These are phyloP conservation scores for Daldinia loculata DNA, from an alignment of 495 filamentous ascomycete species.

Conservation along the genomic window DNA sequence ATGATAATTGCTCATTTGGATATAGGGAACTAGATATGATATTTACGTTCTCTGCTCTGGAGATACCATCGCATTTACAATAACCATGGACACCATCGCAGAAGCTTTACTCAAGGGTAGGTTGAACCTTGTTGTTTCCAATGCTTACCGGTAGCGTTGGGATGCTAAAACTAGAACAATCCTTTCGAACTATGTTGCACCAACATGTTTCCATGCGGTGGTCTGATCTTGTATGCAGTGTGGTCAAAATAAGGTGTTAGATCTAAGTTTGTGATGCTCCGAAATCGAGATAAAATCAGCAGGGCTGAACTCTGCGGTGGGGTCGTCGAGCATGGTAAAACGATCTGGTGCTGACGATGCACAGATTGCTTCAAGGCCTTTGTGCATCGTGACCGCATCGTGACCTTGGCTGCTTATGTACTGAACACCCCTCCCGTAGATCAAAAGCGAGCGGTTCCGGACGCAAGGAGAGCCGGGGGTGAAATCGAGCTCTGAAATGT, in stretches of 20 bases:
- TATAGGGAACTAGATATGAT: background rate
- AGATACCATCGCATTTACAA: background rate
- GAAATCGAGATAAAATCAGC: constrained; percentile 4
- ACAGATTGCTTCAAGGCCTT: background rate
- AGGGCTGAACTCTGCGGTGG: background rate
- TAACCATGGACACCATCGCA: background rate
- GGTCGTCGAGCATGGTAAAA: constrained; percentile 8
- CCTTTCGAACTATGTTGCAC: background rate
- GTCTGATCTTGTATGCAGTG: background rate
- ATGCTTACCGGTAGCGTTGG: background rate
- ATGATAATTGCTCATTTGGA: background rate
- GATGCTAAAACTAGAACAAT: background rate
- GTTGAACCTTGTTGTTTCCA: background rate
- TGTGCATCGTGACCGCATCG: constrained; percentile 2
- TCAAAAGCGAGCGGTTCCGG: background rate
- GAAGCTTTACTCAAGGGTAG: background rate
- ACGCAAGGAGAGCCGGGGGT: constrained; percentile 24
- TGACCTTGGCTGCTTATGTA: constrained; percentile 4
- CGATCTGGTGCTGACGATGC: constrained; percentile 1
- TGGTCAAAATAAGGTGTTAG: constrained; percentile 24
- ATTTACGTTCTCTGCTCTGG: background rate
- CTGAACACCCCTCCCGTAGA: background rate
- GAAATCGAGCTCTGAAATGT: constrained; percentile 10
- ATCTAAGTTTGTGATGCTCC: constrained; percentile 14
- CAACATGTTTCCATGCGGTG: background rate